Base-by-base conservation (phyloP, 306 rosid species). In the Gleditsia sinensis region DNA sequence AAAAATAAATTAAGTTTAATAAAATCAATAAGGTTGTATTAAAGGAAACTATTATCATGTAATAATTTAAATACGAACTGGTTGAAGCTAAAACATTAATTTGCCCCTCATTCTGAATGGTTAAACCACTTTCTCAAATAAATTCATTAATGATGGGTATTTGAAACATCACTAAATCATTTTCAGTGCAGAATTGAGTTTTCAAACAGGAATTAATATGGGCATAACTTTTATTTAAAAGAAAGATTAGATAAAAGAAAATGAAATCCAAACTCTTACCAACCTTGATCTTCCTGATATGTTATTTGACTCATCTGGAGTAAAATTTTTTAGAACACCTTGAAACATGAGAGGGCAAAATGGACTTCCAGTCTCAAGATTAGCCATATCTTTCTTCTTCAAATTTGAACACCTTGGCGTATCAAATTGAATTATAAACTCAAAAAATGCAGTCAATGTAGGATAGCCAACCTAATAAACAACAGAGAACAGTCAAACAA, bases 231-330 rank as follows among this genome's bases (percentile, higher is more conserved):
- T 9, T 9, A 0, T n/a, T n/a, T 40, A 40, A 45, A 14, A 39
- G 0, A 13, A 34, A 50, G 3, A n/a, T n/a, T n/a, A n/a, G n/a
- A n/a, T n/a, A n/a, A n/a, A n/a, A n/a, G n/a, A n/a, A n/a, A n/a
- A 19, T 16, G 7, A 34, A 49, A 82, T 19, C 2, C 24, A 61
- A 51, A 53, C 43, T 12, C 17, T 34, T 48, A 84, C 90, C 83
- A 80, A 94, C 98, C 98, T 94, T 83, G 96, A 91, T 77, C 97
- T 82, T 76, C 98, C 90, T 8, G 85, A 82, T 53, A 88, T 71
- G 76, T 83, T 80, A 67, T 86, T 77, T 59, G 90, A 80, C 62
- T 91, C 75, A 73, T 91, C 97, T 2, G 97, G 96, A 24, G 94
- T 83, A 78, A 94, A 91, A 6, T 42, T 79, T 74, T 88, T 89